These are phyloP conservation scores for Toxicodendron radicans DNA, from an alignment of 345 rosid species.

Conservation along the genomic window DNA sequence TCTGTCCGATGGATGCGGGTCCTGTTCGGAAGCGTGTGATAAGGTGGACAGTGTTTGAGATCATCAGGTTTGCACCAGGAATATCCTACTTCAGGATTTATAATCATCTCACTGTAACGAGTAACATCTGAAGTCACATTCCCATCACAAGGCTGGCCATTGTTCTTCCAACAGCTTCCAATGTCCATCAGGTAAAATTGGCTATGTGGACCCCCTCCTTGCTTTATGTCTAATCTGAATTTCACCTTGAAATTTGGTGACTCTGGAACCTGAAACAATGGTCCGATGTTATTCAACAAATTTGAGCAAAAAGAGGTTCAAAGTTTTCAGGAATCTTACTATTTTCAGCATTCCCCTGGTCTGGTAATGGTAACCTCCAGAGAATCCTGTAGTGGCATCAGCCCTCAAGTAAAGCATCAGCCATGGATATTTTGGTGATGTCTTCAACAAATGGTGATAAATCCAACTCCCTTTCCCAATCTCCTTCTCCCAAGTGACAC, in stretches of 20 bases:
- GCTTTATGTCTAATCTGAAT: conserved; percentile 21
- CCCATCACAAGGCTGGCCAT: conserved; percentile 30
- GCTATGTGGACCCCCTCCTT: conserved; percentile 29
- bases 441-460: conserved; percentile 24
- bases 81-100: conserved; percentile 11
- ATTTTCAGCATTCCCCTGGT: conserved; percentile 38
- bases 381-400: conserved; percentile 31
- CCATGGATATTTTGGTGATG: conserved; percentile 34
- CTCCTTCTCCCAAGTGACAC: conserved; percentile 26
- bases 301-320: not conserved
- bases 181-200: conserved; percentile 34
- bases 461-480: conserved; percentile 29
- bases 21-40: conserved; percentile 7
- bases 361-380: conserved; percentile 32
- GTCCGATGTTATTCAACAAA: not conserved
- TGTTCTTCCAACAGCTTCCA: conserved; percentile 34
- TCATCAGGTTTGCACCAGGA: conserved; percentile 20
- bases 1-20: conserved; percentile 7
- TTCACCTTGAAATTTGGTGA: conserved; percentile 26
- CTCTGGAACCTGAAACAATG: conserved; percentile 6
- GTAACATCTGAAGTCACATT: conserved; percentile 28
- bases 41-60: conserved; percentile 13
- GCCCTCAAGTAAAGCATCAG: conserved; percentile 33
- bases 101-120: conserved; percentile 21
- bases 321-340: conserved; percentile 1